These are phyloP conservation scores for Blepharisma undulans DNA, from an alignment of 169 alveolate species.

Conservation along the genomic window DNA sequence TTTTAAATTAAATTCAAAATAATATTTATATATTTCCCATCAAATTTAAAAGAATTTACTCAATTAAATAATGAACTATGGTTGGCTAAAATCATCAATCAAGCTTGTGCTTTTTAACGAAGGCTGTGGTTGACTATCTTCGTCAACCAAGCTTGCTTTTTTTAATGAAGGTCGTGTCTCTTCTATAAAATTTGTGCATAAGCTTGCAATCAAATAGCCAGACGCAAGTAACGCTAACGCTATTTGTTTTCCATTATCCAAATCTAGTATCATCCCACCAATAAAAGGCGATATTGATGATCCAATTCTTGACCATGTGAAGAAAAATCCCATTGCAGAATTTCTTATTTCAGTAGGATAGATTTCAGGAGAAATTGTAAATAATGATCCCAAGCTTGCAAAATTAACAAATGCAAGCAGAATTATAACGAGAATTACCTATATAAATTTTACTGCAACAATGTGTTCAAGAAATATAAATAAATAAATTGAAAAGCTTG, in stretches of 20 bases:
- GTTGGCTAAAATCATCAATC: neutral
- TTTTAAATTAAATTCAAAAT: no score
- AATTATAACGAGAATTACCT: neutral
- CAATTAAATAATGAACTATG: neutral
- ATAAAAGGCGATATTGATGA: slow-evolving; percentile 3
- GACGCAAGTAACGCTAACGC: neutral
- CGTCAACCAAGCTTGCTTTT: neutral
- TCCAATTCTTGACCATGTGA: neutral
- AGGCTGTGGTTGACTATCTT: neutral
- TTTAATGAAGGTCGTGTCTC: neutral
- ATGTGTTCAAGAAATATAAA: neutral
- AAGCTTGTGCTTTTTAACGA: neutral
- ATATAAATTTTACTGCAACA: neutral
- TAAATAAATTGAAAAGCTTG: neutral
- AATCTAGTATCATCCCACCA: neutral
- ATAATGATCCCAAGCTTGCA: neutral
- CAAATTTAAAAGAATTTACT: neutral
- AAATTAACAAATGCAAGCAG: neutral
- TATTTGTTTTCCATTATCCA: neutral
- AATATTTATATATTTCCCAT: no score
- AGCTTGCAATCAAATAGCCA: neutral
- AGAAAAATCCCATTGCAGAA: slow-evolving; percentile 2
- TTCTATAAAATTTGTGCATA: neutral
- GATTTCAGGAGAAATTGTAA: neutral
- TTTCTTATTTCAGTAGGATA: slow-evolving; percentile 7